Evolutionary conservation across 768 basidiomycete genomes (phyloP).

Genomic region (Suillus alpinus): DNA sequence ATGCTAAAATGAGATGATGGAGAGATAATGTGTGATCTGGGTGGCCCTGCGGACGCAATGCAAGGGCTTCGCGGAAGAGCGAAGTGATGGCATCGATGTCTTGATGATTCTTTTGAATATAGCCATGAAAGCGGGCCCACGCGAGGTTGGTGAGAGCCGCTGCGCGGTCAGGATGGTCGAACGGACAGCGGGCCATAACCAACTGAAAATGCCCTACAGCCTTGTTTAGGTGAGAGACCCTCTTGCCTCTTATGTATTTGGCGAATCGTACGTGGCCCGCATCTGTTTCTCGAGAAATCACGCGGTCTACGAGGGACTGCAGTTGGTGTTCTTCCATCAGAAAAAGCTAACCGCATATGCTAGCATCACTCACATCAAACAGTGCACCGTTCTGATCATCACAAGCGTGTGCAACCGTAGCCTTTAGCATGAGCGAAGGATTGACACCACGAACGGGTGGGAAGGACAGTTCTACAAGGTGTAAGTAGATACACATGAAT

Average conservation of each 20-base stretch:
- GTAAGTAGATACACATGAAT: neutral
- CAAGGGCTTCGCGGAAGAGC: neutral
- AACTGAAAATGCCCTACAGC: neutral
- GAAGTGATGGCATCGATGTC: neutral
- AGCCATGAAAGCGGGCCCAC: neutral
- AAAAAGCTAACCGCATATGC: neutral
- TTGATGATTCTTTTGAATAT: neutral
- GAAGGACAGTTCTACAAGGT: neutral
- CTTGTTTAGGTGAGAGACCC: neutral
- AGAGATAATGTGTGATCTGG: neutral
- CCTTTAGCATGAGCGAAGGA: neutral
- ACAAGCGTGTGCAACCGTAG: neutral
- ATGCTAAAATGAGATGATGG: neutral
- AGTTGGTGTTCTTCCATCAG: neutral
- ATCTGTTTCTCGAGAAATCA: neutral
- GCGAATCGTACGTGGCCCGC: neutral
- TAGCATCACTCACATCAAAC: neutral
- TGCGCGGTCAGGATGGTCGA: neutral
- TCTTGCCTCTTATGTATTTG: no score
- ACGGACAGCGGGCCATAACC: neutral
- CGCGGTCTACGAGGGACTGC: neutral
- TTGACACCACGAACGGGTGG: neutral
- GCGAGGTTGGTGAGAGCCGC: neutral
- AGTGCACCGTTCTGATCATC: neutral
- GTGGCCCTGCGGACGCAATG: neutral